Conservation (phyloP, 2,329 filamentous ascomycete genomes). For the Aspergillus sp. region DNA sequence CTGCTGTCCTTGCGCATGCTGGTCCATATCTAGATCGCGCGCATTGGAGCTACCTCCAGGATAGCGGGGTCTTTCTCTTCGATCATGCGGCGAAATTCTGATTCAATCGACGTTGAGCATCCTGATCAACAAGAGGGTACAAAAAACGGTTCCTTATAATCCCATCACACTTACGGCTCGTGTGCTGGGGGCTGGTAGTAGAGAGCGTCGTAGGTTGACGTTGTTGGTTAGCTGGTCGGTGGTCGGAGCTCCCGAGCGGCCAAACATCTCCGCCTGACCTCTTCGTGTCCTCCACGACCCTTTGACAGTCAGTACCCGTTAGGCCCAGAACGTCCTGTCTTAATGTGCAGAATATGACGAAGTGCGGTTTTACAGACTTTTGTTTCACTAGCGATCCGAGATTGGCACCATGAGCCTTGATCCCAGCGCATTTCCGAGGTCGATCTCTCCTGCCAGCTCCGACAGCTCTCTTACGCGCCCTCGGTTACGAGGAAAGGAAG, state of each 20-base stretch:
- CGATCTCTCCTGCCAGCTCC: slow-evolving; percentile 69
- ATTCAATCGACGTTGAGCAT: neutral
- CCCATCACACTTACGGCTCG: neutral
- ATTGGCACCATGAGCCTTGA: slow-evolving; percentile 37
- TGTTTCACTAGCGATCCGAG: slow-evolving; percentile 17
- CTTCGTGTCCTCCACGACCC: slow-evolving; percentile 9
- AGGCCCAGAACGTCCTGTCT: slow-evolving; percentile 6
- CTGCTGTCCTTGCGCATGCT: neutral
- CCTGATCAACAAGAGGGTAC: neutral
- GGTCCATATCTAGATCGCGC: neutral
- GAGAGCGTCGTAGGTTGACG: slow-evolving; percentile 1
- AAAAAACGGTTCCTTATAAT: neutral
- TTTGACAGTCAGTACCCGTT: slow-evolving; percentile 2
- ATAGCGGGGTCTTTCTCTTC: neutral
- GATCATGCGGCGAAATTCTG: neutral
- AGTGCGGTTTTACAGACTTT: slow-evolving; percentile 12
- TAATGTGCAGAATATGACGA: slow-evolving; percentile 31
- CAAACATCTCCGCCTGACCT: slow-evolving; percentile 15
- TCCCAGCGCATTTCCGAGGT: slow-evolving; percentile 34
- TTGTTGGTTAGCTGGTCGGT: neutral
- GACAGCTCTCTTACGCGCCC: slow-evolving; percentile 72
- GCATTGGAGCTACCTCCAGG: neutral
- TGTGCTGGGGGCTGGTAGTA: neutral
- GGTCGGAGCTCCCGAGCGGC: slow-evolving; percentile 6
- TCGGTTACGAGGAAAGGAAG: slow-evolving; percentile 67